Percentiles rank a stretch among this genome's conserved stretches.
Conservation (phyloP, 2,329 filamentous ascomycete genomes). For the Ophiostoma triangulosporum region DNA sequence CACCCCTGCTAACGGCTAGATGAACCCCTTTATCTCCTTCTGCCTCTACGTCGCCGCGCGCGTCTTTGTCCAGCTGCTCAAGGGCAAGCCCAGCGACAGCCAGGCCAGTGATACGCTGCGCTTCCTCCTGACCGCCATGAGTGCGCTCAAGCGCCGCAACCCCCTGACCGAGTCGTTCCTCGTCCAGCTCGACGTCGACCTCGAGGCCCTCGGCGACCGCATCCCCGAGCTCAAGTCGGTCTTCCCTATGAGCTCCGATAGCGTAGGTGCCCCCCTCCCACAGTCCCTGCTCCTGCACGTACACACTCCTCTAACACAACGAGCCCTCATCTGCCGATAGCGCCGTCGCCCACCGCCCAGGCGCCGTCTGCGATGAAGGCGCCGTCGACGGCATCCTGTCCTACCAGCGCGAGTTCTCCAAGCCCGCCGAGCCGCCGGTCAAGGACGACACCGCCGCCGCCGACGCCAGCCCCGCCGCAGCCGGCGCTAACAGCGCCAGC, state of each 20-base stretch:
- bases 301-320: constrained; percentile 12
- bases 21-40: constrained; percentile 92
- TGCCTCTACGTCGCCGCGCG: constrained; percentile 91
- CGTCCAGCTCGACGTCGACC: constrained; percentile 82
- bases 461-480: constrained; percentile 6
- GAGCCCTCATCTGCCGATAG: background rate
- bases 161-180: constrained; percentile 90
- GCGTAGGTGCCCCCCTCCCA: constrained; percentile 27
- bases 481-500: background rate
- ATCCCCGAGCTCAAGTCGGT: constrained; percentile 43
- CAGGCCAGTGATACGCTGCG: constrained; percentile 70
- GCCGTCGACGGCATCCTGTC: constrained; percentile 26
- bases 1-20: constrained; percentile 39
- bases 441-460: background rate
- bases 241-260: constrained; percentile 39
- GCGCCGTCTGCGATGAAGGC: constrained; percentile 14
- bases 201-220: constrained; percentile 57
- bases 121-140: constrained; percentile 83
- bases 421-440: constrained; percentile 1
- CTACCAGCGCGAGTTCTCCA: constrained; percentile 20
- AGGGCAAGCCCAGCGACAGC: constrained; percentile 75
- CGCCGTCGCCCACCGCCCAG: constrained; percentile 2
- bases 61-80: constrained; percentile 94
- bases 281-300: background rate
- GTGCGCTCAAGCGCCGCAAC: constrained; percentile 74